Conservation (phyloP, 2,329 filamentous ascomycete genomes). For the Calonectria hongkongensis region DNA sequence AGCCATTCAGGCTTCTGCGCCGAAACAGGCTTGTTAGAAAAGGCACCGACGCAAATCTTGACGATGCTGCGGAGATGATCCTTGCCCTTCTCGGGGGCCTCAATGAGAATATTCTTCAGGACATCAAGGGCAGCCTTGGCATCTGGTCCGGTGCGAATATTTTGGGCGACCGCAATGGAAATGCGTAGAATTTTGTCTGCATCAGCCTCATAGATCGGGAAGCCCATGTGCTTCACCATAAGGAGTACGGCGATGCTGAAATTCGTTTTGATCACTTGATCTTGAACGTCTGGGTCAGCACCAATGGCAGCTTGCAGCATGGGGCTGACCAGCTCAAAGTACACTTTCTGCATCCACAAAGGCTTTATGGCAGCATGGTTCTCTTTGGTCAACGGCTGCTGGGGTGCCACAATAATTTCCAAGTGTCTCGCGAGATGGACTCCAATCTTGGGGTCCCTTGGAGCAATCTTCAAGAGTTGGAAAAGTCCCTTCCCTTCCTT, state of each 20-base stretch:
- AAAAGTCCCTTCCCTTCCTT: constrained; percentile 59
- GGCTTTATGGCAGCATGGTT: constrained; percentile 66
- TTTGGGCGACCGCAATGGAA: constrained; percentile 68
- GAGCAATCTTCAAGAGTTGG: constrained; percentile 60
- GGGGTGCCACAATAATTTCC: constrained; percentile 65
- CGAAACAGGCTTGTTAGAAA: constrained; percentile 56
- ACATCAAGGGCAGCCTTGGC: constrained; percentile 69
- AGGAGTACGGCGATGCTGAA: constrained; percentile 69
- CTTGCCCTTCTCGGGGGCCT: constrained; percentile 67
- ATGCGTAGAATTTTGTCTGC: constrained; percentile 68
- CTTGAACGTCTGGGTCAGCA: constrained; percentile 54
- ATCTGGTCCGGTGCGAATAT: constrained; percentile 64
- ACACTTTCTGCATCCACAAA: constrained; percentile 70
- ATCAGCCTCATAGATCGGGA: constrained; percentile 72
- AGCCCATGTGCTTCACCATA: constrained; percentile 69
- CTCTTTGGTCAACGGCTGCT: constrained; percentile 62
- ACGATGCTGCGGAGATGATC: constrained; percentile 71
- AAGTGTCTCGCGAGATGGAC: constrained; percentile 64
- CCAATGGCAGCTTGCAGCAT: constrained; percentile 65
- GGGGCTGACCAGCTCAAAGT: constrained; percentile 67
- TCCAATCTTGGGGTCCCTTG: constrained; percentile 59
- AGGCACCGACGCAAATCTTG: constrained; percentile 65
- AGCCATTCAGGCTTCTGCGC: constrained; percentile 56
- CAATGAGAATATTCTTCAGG: constrained; percentile 67
- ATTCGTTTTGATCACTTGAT: constrained; percentile 59